phyloP scores from a whole-genome alignment of 148 eudicot genomes.

The Dianthus caryophyllus region DNA sequence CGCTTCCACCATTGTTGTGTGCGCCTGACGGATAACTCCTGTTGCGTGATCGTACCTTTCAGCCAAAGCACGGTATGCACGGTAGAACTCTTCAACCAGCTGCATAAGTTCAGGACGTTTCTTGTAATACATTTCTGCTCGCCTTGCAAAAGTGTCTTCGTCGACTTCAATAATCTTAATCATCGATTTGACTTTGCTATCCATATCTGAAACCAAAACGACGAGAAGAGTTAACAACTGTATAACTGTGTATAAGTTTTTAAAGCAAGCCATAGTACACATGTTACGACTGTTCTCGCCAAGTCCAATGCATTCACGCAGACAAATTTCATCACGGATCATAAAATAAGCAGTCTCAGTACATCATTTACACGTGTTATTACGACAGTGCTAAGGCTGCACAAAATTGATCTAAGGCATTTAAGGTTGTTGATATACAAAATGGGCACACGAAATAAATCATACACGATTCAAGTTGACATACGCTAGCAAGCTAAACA shows the following conservation, averaged over 20 bases:
- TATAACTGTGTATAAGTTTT: too few relatives aligned
- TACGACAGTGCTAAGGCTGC: too few relatives aligned
- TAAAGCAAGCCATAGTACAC: too few relatives aligned
- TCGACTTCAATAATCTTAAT: slow-evolving; percentile 87
- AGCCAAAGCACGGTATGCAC: slow-evolving; percentile 94
- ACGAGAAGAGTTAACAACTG: neutral
- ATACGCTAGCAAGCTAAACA: neutral
- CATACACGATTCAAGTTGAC: slow-evolving; percentile 4
- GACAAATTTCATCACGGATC: too few relatives aligned
- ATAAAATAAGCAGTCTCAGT: neutral
- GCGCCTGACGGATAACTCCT: slow-evolving; percentile 81
- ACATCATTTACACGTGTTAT: too few relatives aligned
- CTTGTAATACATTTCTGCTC: slow-evolving; percentile 94
- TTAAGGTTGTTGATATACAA: too few relatives aligned
- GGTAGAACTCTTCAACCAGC: slow-evolving; percentile 86
- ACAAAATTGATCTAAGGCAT: too few relatives aligned
- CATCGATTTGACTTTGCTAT: slow-evolving; percentile 68
- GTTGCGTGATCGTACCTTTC: slow-evolving; percentile 93
- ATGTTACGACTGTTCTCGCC: too few relatives aligned
- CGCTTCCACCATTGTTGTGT: slow-evolving; percentile 72
- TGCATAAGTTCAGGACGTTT: slow-evolving; percentile 92
- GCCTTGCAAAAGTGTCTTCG: slow-evolving; percentile 87
- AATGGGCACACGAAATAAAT: neutral
- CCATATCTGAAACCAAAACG: slow-evolving; percentile 54
- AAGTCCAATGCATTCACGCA: too few relatives aligned